Base-by-base conservation (phyloP, 1,139 yeast species). In the Taphrina flavorubra region DNA sequence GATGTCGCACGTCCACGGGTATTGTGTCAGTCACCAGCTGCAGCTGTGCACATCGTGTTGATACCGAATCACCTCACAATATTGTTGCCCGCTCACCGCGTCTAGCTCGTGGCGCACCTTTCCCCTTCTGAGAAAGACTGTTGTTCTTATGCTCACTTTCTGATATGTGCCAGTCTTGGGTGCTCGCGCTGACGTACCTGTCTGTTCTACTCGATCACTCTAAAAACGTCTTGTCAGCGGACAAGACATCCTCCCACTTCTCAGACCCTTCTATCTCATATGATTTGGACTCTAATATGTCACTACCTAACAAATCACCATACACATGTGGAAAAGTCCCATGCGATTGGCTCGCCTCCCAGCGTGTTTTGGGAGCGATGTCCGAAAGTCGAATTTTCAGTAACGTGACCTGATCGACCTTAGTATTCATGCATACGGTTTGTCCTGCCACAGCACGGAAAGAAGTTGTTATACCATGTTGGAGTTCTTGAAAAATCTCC, bases 251-350 rank as follows among this genome's bases (percentile, higher is more conserved):
- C 36, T 63, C 67, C 67, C 67, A 63, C 37, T 44, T 10, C 36
- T 20, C 39, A 39, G 61, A 10, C 14, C 55, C 61, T 51, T 63
- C 61, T 36, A 57, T 55, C 39, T n/a, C 36, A 20, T 49, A 63
- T 13, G 16, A 8, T 61, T 63, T 63, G 31, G 42, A n/a, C 37
- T 34, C 55, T 6, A 36, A 47, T 5, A 63, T 49, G 42, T 63
- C 67, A 4, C 37, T n/a, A 11, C 51, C 67, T 7, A 44, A 39
- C 47, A 63, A 34, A 40, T 63, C 67, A 7, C 67, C 67, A 16
- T 63, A 63, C 31, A 63, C 46, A 42, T 63, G 67, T 13, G 67
- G 67, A 14, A 63, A 63, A 39, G 46, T 25, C 6, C 67, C 67
- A 36, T 63, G 67, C n/a, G 67, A 63, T 18, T 37, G 25, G 37